These are phyloP conservation scores for Pezizomycotina sp. DNA, from an alignment of 2,329 filamentous ascomycete genomes.

Conservation along the genomic window DNA sequence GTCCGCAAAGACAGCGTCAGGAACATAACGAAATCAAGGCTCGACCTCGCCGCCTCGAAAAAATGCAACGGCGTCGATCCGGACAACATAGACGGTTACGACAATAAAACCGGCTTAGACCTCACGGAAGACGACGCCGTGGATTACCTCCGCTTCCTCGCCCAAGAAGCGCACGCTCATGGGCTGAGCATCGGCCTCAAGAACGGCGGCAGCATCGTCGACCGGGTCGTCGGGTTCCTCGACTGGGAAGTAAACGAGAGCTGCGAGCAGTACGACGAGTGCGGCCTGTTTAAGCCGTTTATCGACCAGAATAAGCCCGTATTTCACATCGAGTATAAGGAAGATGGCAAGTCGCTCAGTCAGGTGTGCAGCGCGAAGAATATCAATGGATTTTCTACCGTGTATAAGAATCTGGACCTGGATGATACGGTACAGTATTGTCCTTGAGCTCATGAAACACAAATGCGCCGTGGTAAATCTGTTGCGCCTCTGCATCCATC, in stretches of 20 bases:
- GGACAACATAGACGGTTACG: conserved; percentile 53
- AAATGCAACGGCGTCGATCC: conserved; percentile 54
- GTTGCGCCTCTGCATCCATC: too few relatives aligned
- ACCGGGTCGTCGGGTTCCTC: conserved; percentile 29
- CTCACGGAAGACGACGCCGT: conserved; percentile 42
- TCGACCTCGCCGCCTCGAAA: conserved; percentile 43
- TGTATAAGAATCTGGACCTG: conserved; percentile 49
- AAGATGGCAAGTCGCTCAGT: conserved; percentile 30
- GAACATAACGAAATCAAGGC: conserved; percentile 44
- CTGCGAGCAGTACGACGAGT: conserved; percentile 46
- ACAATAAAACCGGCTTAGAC: conserved; percentile 46
- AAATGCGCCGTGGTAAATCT: too few relatives aligned
- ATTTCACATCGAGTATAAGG: conserved; percentile 55
- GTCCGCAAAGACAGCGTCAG: conserved; percentile 42
- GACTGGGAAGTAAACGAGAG: conserved; percentile 57
- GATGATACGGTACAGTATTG: conserved; percentile 48
- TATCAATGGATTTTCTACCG: conserved; percentile 41
- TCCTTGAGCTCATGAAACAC: too few relatives aligned
- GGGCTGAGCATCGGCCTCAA: conserved; percentile 51
- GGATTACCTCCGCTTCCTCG: conserved; percentile 44
- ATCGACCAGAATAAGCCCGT: conserved; percentile 47
- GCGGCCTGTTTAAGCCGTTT: conserved; percentile 41
- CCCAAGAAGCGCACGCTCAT: conserved; percentile 36
- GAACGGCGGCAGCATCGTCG: conserved; percentile 47
- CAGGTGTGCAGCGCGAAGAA: conserved; percentile 35